Evolutionary conservation across 371 early-diverging fungal species (phyloP), one percentile per base, ranked within the genome.

Genomic region (Capillidium rhysosporum): DNA sequence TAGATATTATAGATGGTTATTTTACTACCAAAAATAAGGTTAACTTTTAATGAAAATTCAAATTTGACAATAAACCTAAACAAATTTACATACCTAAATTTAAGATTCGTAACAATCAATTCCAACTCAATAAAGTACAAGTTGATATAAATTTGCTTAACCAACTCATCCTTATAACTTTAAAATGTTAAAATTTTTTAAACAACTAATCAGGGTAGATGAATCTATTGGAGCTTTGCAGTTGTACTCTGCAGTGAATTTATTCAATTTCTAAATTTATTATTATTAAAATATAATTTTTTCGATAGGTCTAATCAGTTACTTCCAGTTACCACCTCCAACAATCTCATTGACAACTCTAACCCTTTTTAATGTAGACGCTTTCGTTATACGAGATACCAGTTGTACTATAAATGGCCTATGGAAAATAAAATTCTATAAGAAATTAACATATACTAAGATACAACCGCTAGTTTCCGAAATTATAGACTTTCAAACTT

Each of bases 391-490:
- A 92, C 77, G 97, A 23, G 91, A 93, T 1, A 95, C 93, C 21
- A 95, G 94, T 21, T 96, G 97, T 67, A 91, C 90, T 0, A 84
- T 96, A 56, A 96, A 96, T 64, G 97, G 95, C 62, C 66, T 96
- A 59, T 93, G 93, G 95, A 95, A 96, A 63, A 64, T 75, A 29
- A 76, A 88, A 54, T 74, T 89, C 41, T 95, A 96, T 64, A 74
- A 74, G 46, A 76, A 75, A 66, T 80, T 74, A 0, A 89, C 81
- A 59, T 65, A 95, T 20, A 95, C 96, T 1, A 73, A 75, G 44
- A 66, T 69, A 1, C 66, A 95, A 43, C 97, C 97, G 1, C 65
- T 96, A 39, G 91, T 94, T 0, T 70, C 87, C 1, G 92, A 73
- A 77, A 0, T 64, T 59, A 3, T 72, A 81, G 58, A 94, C 92